phyloP scores from a whole-genome alignment of 495 filamentous ascomycete genomes.

The Penicillium simplicissimum region DNA sequence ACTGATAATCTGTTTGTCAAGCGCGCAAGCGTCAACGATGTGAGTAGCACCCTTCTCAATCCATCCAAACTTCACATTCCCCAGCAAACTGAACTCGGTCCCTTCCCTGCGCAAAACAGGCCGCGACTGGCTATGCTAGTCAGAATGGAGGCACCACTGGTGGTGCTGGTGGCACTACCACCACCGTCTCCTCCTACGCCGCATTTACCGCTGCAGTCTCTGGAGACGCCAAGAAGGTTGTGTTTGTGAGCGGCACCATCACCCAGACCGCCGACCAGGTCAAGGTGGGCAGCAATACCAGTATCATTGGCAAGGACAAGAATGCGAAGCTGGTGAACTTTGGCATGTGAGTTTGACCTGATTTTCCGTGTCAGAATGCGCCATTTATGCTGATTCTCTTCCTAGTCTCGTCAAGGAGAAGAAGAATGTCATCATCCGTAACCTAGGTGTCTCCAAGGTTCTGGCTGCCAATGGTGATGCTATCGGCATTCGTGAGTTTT shows the following conservation, averaged over 20 bases:
- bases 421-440: constrained; percentile 64
- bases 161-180: constrained; percentile 58
- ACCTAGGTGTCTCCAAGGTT: constrained; percentile 61
- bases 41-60: constrained; percentile 1
- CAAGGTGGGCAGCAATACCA: constrained; percentile 54
- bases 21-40: constrained; percentile 33
- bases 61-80: not conserved
- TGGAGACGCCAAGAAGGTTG: constrained; percentile 46
- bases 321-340: constrained; percentile 34
- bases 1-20: constrained; percentile 21
- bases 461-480: constrained; percentile 59
- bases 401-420: constrained; percentile 45
- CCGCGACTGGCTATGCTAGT: constrained; percentile 42
- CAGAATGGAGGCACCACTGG: constrained; percentile 59
- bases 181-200: constrained; percentile 58
- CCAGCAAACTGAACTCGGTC: not conserved
- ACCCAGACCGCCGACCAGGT: constrained; percentile 43
- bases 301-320: constrained; percentile 49
- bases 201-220: constrained; percentile 51
- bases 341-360: constrained; percentile 21
- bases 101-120: constrained; percentile 10
- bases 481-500: constrained; percentile 51
- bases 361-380: not conserved
- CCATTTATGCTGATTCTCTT: not conserved
- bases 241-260: constrained; percentile 51